These are phyloP conservation scores for Sclerotinia subarctica DNA, from an alignment of 2,329 filamentous ascomycete genomes.

Conservation along the genomic window DNA sequence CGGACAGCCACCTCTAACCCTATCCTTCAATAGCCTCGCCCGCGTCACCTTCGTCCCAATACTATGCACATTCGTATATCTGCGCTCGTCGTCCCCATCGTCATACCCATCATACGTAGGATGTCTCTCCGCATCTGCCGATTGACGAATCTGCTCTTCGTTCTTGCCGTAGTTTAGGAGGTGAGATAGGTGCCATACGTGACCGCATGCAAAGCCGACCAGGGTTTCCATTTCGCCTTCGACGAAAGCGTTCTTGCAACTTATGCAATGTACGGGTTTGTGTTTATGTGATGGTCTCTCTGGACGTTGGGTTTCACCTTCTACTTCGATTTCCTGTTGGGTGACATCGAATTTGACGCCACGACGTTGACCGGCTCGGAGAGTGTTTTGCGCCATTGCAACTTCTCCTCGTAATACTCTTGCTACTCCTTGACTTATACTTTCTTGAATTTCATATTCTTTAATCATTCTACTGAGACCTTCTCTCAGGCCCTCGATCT, in stretches of 20 bases:
- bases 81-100: constrained; percentile 46
- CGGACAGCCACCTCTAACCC: constrained; percentile 63
- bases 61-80: constrained; percentile 52
- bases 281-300: constrained; percentile 20
- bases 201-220: constrained; percentile 77
- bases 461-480: constrained; percentile 88
- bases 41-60: constrained; percentile 86
- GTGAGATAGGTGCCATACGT: constrained; percentile 76
- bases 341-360: constrained; percentile 86
- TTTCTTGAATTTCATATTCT: constrained; percentile 93
- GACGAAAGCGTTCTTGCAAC: constrained; percentile 54
- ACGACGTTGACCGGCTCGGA: constrained; percentile 75
- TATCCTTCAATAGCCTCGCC: constrained; percentile 72
- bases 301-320: constrained; percentile 22
- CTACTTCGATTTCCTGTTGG: constrained; percentile 38
- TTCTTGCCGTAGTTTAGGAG: constrained; percentile 50
- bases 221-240: constrained; percentile 68
- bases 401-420: constrained; percentile 86
- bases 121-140: constrained; percentile 38
- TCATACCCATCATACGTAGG: constrained; percentile 39
- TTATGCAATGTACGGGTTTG: constrained; percentile 57
- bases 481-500: constrained; percentile 86
- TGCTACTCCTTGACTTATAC: constrained; percentile 86
- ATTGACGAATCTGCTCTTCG: constrained; percentile 41
- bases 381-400: constrained; percentile 72